Conservation (phyloP, 441 rosid species). For the Croton setiger region DNA sequence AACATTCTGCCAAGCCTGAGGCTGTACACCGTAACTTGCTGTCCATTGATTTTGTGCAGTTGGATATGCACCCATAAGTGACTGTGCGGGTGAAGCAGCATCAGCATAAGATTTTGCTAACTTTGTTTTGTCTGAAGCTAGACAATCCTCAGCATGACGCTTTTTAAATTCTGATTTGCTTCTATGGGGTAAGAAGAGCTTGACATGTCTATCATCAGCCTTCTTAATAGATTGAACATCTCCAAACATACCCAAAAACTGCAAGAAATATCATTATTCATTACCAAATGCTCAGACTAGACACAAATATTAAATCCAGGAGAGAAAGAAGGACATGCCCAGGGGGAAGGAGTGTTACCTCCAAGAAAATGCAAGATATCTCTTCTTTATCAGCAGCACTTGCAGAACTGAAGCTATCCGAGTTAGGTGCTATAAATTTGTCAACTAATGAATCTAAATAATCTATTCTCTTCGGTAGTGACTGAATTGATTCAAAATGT, state of each 20-base stretch:
- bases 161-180: slow-evolving; percentile 68
- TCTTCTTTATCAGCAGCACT: slow-evolving; percentile 82
- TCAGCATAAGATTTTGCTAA: slow-evolving; percentile 58
- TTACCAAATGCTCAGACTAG: not conserved
- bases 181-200: slow-evolving; percentile 64
- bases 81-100: slow-evolving; percentile 55
- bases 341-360: slow-evolving; percentile 42
- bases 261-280: slow-evolving; percentile 22
- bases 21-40: slow-evolving; percentile 74
- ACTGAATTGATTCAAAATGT: slow-evolving; percentile 67
- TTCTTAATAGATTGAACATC: slow-evolving; percentile 59
- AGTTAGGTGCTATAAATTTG: slow-evolving; percentile 54
- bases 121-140: slow-evolving; percentile 78
- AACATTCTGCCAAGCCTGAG: slow-evolving; percentile 86
- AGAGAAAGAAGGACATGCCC: not conserved
- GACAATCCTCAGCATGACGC: slow-evolving; percentile 80
- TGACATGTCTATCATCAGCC: slow-evolving; percentile 84
- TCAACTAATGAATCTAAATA: slow-evolving; percentile 69
- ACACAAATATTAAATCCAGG: not conserved
- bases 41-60: slow-evolving; percentile 74
- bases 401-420: slow-evolving; percentile 44
- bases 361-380: slow-evolving; percentile 73
- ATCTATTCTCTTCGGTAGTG: slow-evolving; percentile 67
- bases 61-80: slow-evolving; percentile 70
- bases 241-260: slow-evolving; percentile 86